Evolutionary conservation across 495 filamentous ascomycete genomes (phyloP).

Genomic region (Polyplosphaeria fusca): DNA sequence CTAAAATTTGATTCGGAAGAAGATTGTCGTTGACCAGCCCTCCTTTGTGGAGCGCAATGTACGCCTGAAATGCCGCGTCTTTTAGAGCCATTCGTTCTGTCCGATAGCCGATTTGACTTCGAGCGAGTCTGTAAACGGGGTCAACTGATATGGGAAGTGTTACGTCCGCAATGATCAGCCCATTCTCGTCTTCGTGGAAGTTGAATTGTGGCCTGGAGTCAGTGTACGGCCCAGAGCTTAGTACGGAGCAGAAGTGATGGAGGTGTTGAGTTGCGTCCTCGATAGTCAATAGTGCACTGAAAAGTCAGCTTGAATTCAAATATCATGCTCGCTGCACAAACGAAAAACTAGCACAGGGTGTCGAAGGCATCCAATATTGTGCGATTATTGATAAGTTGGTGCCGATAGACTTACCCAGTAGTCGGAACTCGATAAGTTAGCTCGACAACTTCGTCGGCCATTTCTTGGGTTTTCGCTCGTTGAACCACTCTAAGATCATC

Average conservation of each 20-base stretch:
- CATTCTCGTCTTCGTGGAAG: conserved; percentile 38
- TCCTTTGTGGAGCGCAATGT: conserved; percentile 63
- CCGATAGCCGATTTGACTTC: conserved; percentile 56
- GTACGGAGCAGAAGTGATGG: conserved; percentile 71
- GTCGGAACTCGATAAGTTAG: conserved; percentile 49
- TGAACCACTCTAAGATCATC: conserved; percentile 60
- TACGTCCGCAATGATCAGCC: conserved; percentile 54
- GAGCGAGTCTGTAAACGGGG: conserved; percentile 54
- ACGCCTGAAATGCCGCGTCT: conserved; percentile 84
- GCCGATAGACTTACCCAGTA: conserved; percentile 51
- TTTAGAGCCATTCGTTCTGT: conserved; percentile 73
- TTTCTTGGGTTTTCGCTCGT: conserved; percentile 51
- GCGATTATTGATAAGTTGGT: too few relatives aligned
- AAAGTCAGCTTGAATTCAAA: conserved; percentile 8
- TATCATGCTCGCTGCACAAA: too few relatives aligned
- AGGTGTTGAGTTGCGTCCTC: conserved; percentile 72
- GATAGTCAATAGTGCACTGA: conserved; percentile 68
- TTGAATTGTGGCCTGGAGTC: conserved; percentile 52
- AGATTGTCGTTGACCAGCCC: conserved; percentile 77
- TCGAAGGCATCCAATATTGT: too few relatives aligned
- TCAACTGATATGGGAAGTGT: conserved; percentile 70
- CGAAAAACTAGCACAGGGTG: too few relatives aligned
- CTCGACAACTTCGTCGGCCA: conserved; percentile 47
- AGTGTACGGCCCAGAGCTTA: conserved; percentile 57
- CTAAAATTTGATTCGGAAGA: conserved; percentile 56